Evolutionary conservation across 148 eudicot genomes (phyloP).

Genomic region (Cornus suecica): DNA sequence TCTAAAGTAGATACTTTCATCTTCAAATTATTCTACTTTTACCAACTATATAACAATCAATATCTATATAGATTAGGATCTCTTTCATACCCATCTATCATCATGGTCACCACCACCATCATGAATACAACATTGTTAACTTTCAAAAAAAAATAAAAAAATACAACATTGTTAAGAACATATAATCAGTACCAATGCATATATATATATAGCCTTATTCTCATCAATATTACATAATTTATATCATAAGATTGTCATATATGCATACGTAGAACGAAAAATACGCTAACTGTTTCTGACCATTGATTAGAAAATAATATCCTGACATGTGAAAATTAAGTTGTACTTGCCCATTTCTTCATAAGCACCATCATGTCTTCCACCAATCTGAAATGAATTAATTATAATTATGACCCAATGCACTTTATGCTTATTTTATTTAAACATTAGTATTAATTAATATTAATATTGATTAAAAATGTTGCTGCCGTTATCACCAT

Average conservation of each 20-base stretch:
- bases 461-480: neutral
- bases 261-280: neutral
- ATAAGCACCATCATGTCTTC: slow-evolving; percentile 24
- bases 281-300: slow-evolving; percentile 4
- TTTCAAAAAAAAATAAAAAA: no score
- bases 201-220: no score
- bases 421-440: slow-evolving; percentile 1
- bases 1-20: slow-evolving; percentile 20
- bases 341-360: slow-evolving; percentile 31
- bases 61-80: no score
- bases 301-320: slow-evolving; percentile 17
- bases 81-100: slow-evolving; percentile 7
- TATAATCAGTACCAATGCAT: neutral
- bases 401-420: neutral
- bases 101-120: neutral
- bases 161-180: neutral
- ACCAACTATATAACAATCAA: no score
- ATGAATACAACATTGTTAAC: neutral
- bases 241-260: neutral
- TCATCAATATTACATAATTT: no score
- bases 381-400: slow-evolving; percentile 16
- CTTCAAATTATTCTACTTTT: slow-evolving; percentile 23
- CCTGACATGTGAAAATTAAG: slow-evolving; percentile 24
- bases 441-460: slow-evolving; percentile 9
- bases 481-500: neutral